Evolutionary conservation across 2,329 filamentous ascomycete genomes (phyloP).

Genomic region (Zymoseptoria brevis): DNA sequence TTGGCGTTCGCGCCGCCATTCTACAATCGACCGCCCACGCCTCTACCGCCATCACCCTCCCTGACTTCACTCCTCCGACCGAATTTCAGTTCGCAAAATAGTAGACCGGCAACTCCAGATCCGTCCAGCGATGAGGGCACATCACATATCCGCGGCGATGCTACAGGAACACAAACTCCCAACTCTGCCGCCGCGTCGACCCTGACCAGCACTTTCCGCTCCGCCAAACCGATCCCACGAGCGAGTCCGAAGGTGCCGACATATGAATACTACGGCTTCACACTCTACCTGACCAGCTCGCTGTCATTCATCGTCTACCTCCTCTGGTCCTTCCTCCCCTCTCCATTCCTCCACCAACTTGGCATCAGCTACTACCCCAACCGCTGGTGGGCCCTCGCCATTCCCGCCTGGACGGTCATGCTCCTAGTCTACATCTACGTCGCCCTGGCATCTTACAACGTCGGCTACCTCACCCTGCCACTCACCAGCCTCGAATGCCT

Average conservation of each 20-base stretch:
- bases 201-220: slow-evolving; percentile 46
- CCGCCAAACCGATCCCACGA: slow-evolving; percentile 60
- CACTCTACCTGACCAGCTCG: slow-evolving; percentile 83
- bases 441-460: slow-evolving; percentile 84
- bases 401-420: slow-evolving; percentile 86
- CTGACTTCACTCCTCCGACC: slow-evolving; percentile 82
- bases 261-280: slow-evolving; percentile 99
- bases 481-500: slow-evolving; percentile 77
- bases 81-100: slow-evolving; percentile 58
- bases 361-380: slow-evolving; percentile 97
- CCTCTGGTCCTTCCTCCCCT: slow-evolving; percentile 84
- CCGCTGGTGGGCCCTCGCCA: slow-evolving; percentile 92
- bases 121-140: slow-evolving; percentile 70
- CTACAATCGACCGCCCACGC: slow-evolving; percentile 94
- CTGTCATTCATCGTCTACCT: slow-evolving; percentile 67
- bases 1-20: slow-evolving; percentile 68
- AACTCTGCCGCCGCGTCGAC: slow-evolving; percentile 54
- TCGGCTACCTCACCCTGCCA: slow-evolving; percentile 75
- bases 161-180: slow-evolving; percentile 33
- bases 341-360: slow-evolving; percentile 81
- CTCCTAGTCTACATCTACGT: slow-evolving; percentile 86
- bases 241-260: slow-evolving; percentile 93
- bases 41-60: slow-evolving; percentile 83
- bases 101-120: slow-evolving; percentile 87
- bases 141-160: slow-evolving; percentile 16